These are phyloP conservation scores for Lipomyces starkeyi DNA, from an alignment of 805 yeast genomes.

Conservation along the genomic window DNA sequence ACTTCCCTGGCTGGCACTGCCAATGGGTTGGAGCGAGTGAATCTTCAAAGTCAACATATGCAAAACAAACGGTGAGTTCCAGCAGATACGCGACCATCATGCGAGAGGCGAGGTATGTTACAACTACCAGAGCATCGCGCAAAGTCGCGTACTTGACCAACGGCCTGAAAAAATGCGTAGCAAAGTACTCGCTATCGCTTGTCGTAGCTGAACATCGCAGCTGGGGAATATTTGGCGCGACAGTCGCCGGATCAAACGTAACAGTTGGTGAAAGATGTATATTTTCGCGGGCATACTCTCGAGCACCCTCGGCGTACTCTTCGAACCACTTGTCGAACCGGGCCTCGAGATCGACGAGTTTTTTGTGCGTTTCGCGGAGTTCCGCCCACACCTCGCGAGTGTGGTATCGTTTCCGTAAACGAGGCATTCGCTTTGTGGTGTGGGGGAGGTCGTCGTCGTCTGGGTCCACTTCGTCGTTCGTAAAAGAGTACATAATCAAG, in stretches of 20 bases:
- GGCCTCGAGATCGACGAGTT: slow-evolving; percentile 9
- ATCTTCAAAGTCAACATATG: background rate
- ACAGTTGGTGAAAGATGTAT: background rate
- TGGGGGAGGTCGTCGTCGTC: background rate
- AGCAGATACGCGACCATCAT: slow-evolving; percentile 18
- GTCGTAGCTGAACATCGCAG: slow-evolving; percentile 8
- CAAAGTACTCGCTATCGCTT: slow-evolving; percentile 10
- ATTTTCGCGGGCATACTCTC: background rate
- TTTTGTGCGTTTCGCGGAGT: background rate
- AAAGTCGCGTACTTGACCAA: slow-evolving; percentile 11
- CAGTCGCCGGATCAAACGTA: slow-evolving; percentile 10
- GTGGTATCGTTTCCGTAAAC: slow-evolving; percentile 12
- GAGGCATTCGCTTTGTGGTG: background rate
- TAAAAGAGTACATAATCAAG: slow-evolving; percentile 10
- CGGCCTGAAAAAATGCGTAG: slow-evolving; percentile 28
- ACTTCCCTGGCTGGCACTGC: too few relatives aligned
- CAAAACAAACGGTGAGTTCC: background rate
- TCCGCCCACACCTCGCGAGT: slow-evolving; percentile 3
- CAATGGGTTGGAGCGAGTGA: background rate
- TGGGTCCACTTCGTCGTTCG: background rate
- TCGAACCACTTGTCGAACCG: slow-evolving; percentile 11
- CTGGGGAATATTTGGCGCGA: slow-evolving; percentile 6
- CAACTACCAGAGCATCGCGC: slow-evolving; percentile 23
- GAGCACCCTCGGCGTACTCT: background rate
- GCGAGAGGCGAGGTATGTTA: slow-evolving; percentile 7